Conservation (phyloP, 371 early-diverging fungal species). For the Lichtheimia hyalospora region DNA sequence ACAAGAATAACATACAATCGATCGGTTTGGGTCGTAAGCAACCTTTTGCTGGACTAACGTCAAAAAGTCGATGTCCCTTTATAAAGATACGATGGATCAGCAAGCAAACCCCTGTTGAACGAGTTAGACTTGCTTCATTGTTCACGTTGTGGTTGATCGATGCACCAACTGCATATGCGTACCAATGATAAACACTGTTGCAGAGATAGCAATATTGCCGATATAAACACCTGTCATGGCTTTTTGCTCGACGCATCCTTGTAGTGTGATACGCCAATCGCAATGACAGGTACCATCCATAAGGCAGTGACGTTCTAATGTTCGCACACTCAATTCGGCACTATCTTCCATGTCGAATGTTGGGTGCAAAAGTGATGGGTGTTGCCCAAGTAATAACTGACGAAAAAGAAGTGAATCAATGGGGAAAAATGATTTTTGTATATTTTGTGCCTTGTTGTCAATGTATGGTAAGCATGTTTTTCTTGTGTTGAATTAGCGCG, state of each 20-base stretch:
- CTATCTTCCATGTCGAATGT: no score
- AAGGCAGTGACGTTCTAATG: slow-evolving; percentile 14
- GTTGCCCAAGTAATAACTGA: no score
- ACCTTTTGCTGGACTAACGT: slow-evolving; percentile 13
- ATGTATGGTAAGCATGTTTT: no score
- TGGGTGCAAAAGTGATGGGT: no score
- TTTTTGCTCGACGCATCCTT: slow-evolving; percentile 16
- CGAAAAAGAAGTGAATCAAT: no score
- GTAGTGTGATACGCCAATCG: slow-evolving; percentile 30
- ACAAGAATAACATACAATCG: slow-evolving; percentile 18
- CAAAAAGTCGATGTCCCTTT: slow-evolving; percentile 26
- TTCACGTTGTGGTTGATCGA: no score
- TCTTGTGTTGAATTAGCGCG: no score
- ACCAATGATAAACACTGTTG: slow-evolving; percentile 23
- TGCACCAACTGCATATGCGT: background rate
- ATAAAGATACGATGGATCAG: slow-evolving; percentile 12
- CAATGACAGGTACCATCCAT: slow-evolving; percentile 21
- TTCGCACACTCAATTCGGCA: slow-evolving; percentile 1
- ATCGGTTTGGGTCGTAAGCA: slow-evolving; percentile 25
- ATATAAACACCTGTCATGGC: slow-evolving; percentile 24
- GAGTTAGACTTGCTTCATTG: background rate
- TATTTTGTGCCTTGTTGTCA: no score
- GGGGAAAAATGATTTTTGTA: no score
- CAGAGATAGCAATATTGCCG: slow-evolving; percentile 23
- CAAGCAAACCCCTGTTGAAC: slow-evolving; percentile 9